Percentiles rank a stretch among this genome's conserved stretches.
Evolutionary conservation across 2,329 filamentous ascomycete species (phyloP).

Genomic region (Cladophialophora immunda): DNA sequence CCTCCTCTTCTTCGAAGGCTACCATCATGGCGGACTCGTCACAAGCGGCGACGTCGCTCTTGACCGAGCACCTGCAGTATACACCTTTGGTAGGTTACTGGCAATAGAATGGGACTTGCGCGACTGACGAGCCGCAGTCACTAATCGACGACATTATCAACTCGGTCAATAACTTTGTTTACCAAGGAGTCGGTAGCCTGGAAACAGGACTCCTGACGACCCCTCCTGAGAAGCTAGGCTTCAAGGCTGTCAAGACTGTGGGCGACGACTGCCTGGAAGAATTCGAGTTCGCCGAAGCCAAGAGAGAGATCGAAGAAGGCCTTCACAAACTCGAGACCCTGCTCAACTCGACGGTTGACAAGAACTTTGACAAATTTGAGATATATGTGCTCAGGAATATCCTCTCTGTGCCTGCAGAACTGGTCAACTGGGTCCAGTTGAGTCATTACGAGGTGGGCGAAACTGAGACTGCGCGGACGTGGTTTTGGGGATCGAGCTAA

Average conservation of each 20-base stretch:
- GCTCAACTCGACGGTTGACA: slow-evolving; percentile 81
- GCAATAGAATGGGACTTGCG: background rate
- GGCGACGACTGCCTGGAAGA: slow-evolving; percentile 55
- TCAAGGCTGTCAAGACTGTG: slow-evolving; percentile 62
- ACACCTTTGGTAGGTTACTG: slow-evolving; percentile 79
- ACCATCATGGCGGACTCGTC: slow-evolving; percentile 37
- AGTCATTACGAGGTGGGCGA: slow-evolving; percentile 80
- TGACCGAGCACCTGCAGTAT: slow-evolving; percentile 96
- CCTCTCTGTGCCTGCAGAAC: slow-evolving; percentile 74
- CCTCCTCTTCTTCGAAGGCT: background rate
- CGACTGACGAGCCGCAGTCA: slow-evolving; percentile 63
- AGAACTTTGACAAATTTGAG: slow-evolving; percentile 85
- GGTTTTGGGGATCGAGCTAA: slow-evolving; percentile 12
- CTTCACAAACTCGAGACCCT: slow-evolving; percentile 85
- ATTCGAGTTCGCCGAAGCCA: slow-evolving; percentile 59
- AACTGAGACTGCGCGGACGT: background rate
- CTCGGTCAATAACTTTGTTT: slow-evolving; percentile 90
- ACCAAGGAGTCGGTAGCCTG: slow-evolving; percentile 86
- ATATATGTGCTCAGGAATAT: slow-evolving; percentile 91
- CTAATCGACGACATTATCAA: slow-evolving; percentile 99
- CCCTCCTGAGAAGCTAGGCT: slow-evolving; percentile 81
- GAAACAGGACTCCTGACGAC: slow-evolving; percentile 81
- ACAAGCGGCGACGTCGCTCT: slow-evolving; percentile 63
- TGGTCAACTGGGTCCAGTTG: slow-evolving; percentile 79
- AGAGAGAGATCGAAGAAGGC: slow-evolving; percentile 85